These are phyloP conservation scores for Colletotrichum tropicicola DNA, from an alignment of 2,329 filamentous ascomycete species.

Conservation along the genomic window DNA sequence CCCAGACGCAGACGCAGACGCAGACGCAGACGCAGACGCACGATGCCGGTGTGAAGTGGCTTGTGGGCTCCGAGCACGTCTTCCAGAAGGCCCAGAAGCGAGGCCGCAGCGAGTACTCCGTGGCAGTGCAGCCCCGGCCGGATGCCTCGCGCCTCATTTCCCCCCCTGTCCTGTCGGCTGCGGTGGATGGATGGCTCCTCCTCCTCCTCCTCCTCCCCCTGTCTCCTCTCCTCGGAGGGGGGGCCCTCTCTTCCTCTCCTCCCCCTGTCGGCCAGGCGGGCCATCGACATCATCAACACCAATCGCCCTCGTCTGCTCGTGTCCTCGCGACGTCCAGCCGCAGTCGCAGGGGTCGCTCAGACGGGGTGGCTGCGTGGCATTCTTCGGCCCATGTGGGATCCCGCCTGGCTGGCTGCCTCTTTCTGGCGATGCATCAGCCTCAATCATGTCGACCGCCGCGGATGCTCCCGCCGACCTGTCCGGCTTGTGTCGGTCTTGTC, in stretches of 20 bases:
- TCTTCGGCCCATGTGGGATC: background rate
- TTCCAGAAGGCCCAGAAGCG: too few species aligned
- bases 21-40: too few species aligned
- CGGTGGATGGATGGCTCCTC: background rate
- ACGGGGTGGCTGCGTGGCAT: background rate
- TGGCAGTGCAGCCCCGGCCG: slow-evolving; percentile 19
- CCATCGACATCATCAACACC: slow-evolving; percentile 8
- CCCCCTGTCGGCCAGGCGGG: background rate
- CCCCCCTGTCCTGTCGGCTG: background rate
- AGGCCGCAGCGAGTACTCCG: too few species aligned
- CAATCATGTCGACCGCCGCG: background rate
- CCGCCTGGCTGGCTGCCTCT: slow-evolving; percentile 28
- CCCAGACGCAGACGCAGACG: too few species aligned
- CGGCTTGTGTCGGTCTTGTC: background rate
- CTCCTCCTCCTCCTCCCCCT: too few species aligned
- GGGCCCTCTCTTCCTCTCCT: background rate
- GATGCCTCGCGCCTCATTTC: slow-evolving; percentile 17
- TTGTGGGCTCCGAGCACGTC: too few species aligned
- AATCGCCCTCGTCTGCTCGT: background rate
- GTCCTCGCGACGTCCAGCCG: background rate
- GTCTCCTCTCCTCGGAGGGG: too few species aligned
- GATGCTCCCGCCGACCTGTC: background rate
- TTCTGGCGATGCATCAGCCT: slow-evolving; percentile 16
- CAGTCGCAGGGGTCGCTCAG: slow-evolving; percentile 20
- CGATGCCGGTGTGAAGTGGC: background rate